A percentile compares a stretch with the other conserved stretches of the same genome.
Evolutionary conservation across 257 asterid genomes (phyloP).

Genomic region (Mentha longifolia): DNA sequence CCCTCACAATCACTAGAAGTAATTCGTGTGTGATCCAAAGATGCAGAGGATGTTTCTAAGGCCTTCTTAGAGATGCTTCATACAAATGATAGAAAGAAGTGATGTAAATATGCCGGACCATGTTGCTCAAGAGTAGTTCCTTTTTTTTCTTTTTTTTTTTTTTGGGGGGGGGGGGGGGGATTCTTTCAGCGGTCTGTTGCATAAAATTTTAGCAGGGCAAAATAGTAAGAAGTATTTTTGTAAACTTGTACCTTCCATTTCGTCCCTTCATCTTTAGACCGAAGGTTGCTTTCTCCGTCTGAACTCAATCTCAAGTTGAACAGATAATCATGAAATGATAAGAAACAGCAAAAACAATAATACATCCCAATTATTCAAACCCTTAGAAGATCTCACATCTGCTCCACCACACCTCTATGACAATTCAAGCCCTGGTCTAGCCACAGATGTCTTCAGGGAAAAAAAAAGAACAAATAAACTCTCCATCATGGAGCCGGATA

Average conservation of each 20-base stretch:
- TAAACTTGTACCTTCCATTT: conserved; percentile 8
- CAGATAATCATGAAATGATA: conserved; percentile 1
- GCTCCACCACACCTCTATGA: background rate
- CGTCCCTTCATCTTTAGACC: background rate
- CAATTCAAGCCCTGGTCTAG: background rate
- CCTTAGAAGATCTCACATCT: background rate
- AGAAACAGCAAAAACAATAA: background rate
- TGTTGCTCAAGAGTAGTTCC: background rate
- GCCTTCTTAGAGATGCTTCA: conserved; percentile 28
- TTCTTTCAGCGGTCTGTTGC: background rate
- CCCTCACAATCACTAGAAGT: conserved; percentile 46
- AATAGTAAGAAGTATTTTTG: conserved; percentile 1
- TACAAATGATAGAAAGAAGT: conserved; percentile 13
- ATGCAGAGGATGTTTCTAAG: conserved; percentile 13
- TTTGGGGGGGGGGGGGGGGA: background rate
- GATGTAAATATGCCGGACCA: conserved; percentile 13
- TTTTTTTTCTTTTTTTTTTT: no score
- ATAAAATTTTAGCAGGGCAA: background rate
- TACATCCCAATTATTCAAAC: background rate
- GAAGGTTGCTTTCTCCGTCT: background rate
- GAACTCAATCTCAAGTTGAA: conserved; percentile 12
- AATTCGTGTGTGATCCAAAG: conserved; percentile 36
- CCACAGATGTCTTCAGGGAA: background rate
- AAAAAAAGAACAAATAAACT: background rate
- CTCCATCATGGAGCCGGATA: background rate